Conservation (phyloP, 495 filamentous ascomycete species). For the Evernia prunastri region DNA sequence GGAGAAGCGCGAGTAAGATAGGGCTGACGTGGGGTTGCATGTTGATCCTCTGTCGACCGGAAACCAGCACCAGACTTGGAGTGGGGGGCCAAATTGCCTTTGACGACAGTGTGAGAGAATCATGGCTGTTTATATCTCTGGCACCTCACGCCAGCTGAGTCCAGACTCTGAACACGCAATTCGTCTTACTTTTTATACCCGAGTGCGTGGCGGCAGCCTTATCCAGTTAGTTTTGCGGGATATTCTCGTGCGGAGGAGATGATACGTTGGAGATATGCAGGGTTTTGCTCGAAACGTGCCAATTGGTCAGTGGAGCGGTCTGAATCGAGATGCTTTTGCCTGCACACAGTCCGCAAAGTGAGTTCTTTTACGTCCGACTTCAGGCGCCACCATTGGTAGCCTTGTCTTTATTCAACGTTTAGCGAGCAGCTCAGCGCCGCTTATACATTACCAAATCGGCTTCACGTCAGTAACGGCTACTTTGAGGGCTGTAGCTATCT, state of each 20-base stretch:
- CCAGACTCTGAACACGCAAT: background rate
- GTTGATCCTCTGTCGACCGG: background rate
- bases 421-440: background rate
- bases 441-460: background rate
- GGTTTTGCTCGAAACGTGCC: background rate
- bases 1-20: background rate
- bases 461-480: background rate
- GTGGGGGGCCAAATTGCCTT: background rate
- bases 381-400: background rate
- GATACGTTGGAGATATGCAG: background rate
- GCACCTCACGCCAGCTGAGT: background rate
- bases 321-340: background rate
- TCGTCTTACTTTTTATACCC: background rate
- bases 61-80: background rate
- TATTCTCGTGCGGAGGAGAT: background rate
- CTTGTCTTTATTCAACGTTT: background rate
- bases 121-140: background rate
- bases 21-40: conserved; percentile 15
- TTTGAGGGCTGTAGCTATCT: background rate
- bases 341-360: background rate
- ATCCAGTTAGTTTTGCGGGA: background rate
- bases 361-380: background rate
- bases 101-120: background rate
- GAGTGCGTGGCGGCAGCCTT: background rate
- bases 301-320: background rate